Evolutionary conservation across 2,329 filamentous ascomycete genomes (phyloP), one percentile per base, ranked within the genome.

Genomic region (Didymellaceae sp.): DNA sequence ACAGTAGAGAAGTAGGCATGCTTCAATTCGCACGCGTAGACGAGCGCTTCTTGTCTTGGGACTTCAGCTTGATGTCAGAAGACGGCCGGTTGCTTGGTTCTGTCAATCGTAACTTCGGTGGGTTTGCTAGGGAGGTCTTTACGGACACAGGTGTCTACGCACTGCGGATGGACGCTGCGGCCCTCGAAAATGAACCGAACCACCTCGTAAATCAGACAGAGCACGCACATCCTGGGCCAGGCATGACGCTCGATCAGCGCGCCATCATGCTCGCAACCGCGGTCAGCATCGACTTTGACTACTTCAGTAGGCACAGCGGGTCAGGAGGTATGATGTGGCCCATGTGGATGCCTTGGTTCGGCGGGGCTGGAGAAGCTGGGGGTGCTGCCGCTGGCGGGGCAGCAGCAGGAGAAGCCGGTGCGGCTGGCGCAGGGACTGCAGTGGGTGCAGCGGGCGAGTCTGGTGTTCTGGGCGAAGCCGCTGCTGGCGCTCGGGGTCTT

Each of bases 191-290:
- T 18, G 74, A 77, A 51, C 70, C 71, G 2, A 45, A 62, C 11
- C 69, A 78, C 44, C 54, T 64, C n/a, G 74, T 70, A 44, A 75
- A 73, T 13, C 73, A 74, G 51, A 74, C 67, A 14, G 70, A 65
- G 32, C 56, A 47, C 21, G 52, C 52, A 26, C 59, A 66, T 13
- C 38, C 67, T 2, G 55, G 62, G 9, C 73, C 74, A 1, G 82
- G 81, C 3, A 85, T 87, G 83, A 86, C 83, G 1, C 77, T 87
- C 2, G 85, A 87, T 60, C 83, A 87, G 66, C 77, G 85, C 44
- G 85, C 85, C 2, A 78, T 86, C 20, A 86, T 87, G 84, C 77
- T 87, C 7, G 84, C 85, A 8, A 86, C 84, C 0, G 85, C 85
- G 6, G 84, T 87, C 10, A 83, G 77, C 47, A 79, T 87, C 37